Evolutionary conservation across 1,284 basidiomycete genomes (phyloP).

Genomic region (Coniferiporia weirii): DNA sequence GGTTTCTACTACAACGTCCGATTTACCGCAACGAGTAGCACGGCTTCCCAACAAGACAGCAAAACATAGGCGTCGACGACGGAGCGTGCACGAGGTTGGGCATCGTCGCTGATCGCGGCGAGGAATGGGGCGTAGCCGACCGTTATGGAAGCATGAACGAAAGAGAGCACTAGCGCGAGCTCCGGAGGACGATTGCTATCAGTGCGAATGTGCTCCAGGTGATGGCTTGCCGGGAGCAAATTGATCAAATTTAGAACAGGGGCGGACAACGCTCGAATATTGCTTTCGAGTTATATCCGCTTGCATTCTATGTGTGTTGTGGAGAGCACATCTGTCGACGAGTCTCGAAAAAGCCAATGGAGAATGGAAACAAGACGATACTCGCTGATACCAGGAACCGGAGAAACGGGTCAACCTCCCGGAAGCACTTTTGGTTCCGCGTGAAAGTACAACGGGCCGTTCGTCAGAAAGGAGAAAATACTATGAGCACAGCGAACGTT

Average conservation of each 20-base stretch:
- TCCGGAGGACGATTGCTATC: background rate
- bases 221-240: background rate
- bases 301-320: background rate
- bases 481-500: background rate
- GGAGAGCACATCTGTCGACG: background rate
- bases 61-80: background rate
- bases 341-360: background rate
- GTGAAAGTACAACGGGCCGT: background rate
- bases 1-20: too few species aligned
- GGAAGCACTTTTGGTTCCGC: background rate
- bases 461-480: background rate
- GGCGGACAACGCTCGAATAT: background rate
- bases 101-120: background rate
- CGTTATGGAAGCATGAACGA: background rate
- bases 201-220: background rate
- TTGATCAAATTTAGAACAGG: background rate
- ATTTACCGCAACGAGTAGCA: too few species aligned
- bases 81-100: background rate
- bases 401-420: background rate
- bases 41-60: background rate
- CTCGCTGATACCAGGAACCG: background rate
- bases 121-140: background rate
- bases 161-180: background rate
- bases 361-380: background rate
- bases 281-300: background rate